Evolutionary conservation across 2,329 filamentous ascomycete genomes (phyloP).

Genomic region (Ascochyta lentis): DNA sequence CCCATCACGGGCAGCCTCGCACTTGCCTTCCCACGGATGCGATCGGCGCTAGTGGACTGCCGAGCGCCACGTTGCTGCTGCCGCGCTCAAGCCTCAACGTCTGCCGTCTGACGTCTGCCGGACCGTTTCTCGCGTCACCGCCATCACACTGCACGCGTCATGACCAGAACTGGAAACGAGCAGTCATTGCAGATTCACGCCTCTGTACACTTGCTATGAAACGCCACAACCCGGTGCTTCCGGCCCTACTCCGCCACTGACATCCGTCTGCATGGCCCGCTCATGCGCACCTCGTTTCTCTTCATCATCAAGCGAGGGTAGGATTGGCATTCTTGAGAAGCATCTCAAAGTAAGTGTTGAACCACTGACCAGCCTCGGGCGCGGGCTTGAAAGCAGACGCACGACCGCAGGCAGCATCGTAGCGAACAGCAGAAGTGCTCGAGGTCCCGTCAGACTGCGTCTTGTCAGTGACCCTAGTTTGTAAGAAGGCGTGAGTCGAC

Average conservation of each 20-base stretch:
- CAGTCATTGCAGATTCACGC: too few species aligned
- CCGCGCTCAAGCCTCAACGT: neutral
- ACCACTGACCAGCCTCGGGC: slow-evolving; percentile 74
- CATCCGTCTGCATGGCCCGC: too few species aligned
- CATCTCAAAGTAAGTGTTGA: slow-evolving; percentile 56
- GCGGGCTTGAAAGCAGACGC: slow-evolving; percentile 65
- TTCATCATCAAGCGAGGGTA: slow-evolving; percentile 26
- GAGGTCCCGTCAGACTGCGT: slow-evolving; percentile 54
- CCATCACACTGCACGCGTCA: neutral
- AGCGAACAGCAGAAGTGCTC: slow-evolving; percentile 54
- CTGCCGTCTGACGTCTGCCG: neutral
- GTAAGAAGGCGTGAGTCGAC: neutral
- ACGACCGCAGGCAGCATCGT: slow-evolving; percentile 63
- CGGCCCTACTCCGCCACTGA: too few species aligned
- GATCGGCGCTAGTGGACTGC: slow-evolving; percentile 8
- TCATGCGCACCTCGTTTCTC: neutral
- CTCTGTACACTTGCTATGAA: too few species aligned
- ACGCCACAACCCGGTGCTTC: neutral
- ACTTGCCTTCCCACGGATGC: neutral
- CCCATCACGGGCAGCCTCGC: neutral
- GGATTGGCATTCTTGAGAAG: slow-evolving; percentile 47
- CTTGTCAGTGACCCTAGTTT: neutral
- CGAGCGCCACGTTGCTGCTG: slow-evolving; percentile 4
- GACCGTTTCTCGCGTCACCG: neutral
- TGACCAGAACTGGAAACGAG: too few species aligned